Conservation (phyloP, 202 grass and related monocot genomes). For the Thinopyrum obtusiflorum region DNA sequence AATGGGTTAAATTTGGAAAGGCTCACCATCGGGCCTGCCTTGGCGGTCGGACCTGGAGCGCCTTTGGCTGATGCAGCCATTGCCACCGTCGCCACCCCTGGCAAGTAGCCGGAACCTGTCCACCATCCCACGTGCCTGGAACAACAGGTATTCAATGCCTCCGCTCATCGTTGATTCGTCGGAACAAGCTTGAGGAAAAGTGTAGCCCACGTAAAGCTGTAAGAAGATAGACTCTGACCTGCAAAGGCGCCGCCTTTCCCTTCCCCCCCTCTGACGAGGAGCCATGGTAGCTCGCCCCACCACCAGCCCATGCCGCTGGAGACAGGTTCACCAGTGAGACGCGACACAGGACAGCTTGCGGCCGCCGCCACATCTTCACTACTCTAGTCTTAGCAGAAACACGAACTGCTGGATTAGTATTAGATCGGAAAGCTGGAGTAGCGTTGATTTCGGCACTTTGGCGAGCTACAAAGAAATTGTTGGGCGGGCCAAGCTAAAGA, state of each 20-base stretch:
- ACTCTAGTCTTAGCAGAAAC: not conserved
- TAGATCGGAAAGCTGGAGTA: not conserved
- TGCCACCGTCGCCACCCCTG: slow-evolving; percentile 77
- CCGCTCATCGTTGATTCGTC: not conserved
- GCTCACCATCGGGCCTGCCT: slow-evolving; percentile 69
- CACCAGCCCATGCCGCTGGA: slow-evolving; percentile 20
- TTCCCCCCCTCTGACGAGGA: slow-evolving; percentile 22
- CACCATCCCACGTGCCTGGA: slow-evolving; percentile 71
- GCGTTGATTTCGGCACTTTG: not conserved
- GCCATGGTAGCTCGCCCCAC: slow-evolving; percentile 38
- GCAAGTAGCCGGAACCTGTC: slow-evolving; percentile 71
- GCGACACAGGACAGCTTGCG: slow-evolving; percentile 17
- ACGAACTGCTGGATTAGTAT: not conserved
- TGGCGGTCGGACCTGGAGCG: slow-evolving; percentile 58
- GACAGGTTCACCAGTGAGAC: slow-evolving; percentile 24
- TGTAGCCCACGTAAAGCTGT: not conserved
- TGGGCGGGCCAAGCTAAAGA: not conserved
- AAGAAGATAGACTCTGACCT: slow-evolving; percentile 12
- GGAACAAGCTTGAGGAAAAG: not conserved
- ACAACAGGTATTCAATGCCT: not conserved
- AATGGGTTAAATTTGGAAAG: not conserved
- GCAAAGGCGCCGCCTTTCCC: slow-evolving; percentile 37
- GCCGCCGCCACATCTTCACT: slow-evolving; percentile 32
- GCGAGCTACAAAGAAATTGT: not conserved
- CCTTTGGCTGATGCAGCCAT: slow-evolving; percentile 65